Evolutionary conservation across 805 yeast genomes (phyloP), one percentile per base, ranked within the genome.

Genomic region (Isabelozyma gotoi): DNA sequence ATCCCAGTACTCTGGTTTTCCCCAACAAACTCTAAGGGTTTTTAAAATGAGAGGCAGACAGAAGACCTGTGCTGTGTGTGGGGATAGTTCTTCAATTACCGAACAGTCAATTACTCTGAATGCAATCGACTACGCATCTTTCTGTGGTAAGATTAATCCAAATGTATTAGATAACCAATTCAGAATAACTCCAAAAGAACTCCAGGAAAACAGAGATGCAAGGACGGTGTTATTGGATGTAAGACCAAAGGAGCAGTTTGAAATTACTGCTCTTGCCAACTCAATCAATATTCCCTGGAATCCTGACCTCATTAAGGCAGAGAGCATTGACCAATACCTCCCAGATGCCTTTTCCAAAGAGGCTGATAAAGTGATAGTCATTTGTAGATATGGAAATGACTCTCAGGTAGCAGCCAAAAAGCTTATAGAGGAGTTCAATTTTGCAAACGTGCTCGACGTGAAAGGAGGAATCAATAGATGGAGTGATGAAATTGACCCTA

Each of bases 351-450:
- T 60, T 38, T 47, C 53, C 39, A 56, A 54, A 21, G 53, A 51
- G 15, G 39, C 48, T 3, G 63, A 55, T 44, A 52, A 49, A 3
- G 60, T 86, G 0, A 76, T 73, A 43, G 85, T 89, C 0, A 71
- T 92, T 15, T 94, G 99, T 63, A 74, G 97, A 24, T 82, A 74
- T 57, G 99, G 99, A 7, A 90, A 88, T 60, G 98, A 94, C 59
- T 91, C 98, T 0, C 90, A 87, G 55, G 62, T 81, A 14, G 95
- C 96, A 0, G 82, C 86, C 1, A 63, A 73, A 43, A 64, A 72
- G 36, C 62, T 91, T 37, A 69, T 75, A 39, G 78, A 77, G 18
- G 70, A 73, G 1, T 68, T 77, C 36, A 79, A 80, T 0, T 63
- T 79, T 14, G 44, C 55, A 0, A 62, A 76, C 15, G 88, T 80